Evolutionary conservation across 2,329 filamentous ascomycete species (phyloP).

Genomic region (Cercospora citrullina): DNA sequence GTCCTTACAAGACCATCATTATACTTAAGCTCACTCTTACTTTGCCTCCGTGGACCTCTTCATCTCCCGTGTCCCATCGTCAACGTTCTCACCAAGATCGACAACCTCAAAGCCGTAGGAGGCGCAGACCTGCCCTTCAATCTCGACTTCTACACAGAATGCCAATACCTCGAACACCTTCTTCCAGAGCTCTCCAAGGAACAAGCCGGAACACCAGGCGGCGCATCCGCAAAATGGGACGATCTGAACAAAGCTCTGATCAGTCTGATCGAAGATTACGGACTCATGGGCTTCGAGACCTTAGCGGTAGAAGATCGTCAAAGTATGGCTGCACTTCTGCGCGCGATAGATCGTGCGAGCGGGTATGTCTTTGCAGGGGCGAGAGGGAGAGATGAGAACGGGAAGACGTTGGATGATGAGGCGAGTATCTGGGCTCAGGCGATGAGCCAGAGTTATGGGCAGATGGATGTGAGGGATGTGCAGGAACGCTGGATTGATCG

Average conservation of each 20-base stretch:
- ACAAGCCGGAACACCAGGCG: slow-evolving; percentile 49
- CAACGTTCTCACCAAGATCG: slow-evolving; percentile 96
- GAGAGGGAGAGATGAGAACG: slow-evolving; percentile 80
- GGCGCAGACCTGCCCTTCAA: slow-evolving; percentile 91
- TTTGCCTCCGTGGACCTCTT: slow-evolving; percentile 93
- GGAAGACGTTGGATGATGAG: slow-evolving; percentile 36
- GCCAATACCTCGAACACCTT: slow-evolving; percentile 85
- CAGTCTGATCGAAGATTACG: slow-evolving; percentile 83
- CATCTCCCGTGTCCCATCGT: slow-evolving; percentile 96
- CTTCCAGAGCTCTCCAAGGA: slow-evolving; percentile 79
- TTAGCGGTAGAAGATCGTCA: slow-evolving; percentile 94
- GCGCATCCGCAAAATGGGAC: slow-evolving; percentile 65
- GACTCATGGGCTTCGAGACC: slow-evolving; percentile 87
- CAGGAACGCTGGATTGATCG: slow-evolving; percentile 95
- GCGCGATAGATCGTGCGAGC: slow-evolving; percentile 85
- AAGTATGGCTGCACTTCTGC: slow-evolving; percentile 90
- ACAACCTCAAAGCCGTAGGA: slow-evolving; percentile 70
- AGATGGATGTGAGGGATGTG: slow-evolving; percentile 82
- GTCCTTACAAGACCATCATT: slow-evolving; percentile 89
- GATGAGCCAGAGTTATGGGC: slow-evolving; percentile 68
- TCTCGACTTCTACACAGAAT: slow-evolving; percentile 95
- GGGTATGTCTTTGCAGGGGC: slow-evolving; percentile 91
- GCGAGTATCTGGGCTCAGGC: slow-evolving; percentile 90
- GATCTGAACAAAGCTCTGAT: slow-evolving; percentile 84
- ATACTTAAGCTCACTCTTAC: slow-evolving; percentile 89